Conservation (phyloP, 139 green algal species). For the Pleodorina starrii region DNA sequence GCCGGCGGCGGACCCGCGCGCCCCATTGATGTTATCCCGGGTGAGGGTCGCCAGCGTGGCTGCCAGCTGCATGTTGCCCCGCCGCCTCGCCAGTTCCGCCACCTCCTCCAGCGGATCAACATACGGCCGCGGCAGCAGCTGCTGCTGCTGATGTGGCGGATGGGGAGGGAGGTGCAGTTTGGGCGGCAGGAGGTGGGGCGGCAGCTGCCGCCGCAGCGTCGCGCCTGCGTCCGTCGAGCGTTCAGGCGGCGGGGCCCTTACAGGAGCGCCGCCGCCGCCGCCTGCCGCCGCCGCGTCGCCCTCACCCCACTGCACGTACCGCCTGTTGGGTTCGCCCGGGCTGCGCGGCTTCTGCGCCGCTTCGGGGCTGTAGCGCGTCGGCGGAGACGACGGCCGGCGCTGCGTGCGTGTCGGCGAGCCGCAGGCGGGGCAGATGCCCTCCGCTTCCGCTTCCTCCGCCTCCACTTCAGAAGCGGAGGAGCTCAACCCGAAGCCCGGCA, state of each 20-base stretch:
- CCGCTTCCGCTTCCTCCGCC: background rate
- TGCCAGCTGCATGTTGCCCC: slow-evolving; percentile 12
- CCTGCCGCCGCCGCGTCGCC: background rate
- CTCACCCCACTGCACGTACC: background rate
- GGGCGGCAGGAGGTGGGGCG: background rate
- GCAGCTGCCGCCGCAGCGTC: background rate
- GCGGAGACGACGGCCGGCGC: background rate
- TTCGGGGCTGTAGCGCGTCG: too few species aligned
- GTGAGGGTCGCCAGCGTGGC: slow-evolving; percentile 15
- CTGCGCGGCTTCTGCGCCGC: too few species aligned
- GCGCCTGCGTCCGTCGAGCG: background rate
- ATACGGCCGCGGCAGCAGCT: background rate
- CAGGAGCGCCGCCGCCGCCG: background rate
- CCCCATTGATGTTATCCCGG: too few species aligned
- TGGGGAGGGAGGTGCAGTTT: background rate
- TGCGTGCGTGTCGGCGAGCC: background rate
- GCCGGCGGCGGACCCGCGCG: too few species aligned
- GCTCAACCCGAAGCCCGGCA: too few species aligned
- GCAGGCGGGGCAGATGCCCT: background rate
- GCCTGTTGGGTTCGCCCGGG: background rate
- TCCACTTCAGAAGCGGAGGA: too few species aligned
- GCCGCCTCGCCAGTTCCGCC: background rate
- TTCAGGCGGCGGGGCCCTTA: background rate
- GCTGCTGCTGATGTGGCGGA: background rate
- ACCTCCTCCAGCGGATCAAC: slow-evolving; percentile 16